A percentile compares a stretch with the other conserved stretches of the same genome.
Conservation (phyloP, 768 basidiomycete species). For the Paxillus involutus region DNA sequence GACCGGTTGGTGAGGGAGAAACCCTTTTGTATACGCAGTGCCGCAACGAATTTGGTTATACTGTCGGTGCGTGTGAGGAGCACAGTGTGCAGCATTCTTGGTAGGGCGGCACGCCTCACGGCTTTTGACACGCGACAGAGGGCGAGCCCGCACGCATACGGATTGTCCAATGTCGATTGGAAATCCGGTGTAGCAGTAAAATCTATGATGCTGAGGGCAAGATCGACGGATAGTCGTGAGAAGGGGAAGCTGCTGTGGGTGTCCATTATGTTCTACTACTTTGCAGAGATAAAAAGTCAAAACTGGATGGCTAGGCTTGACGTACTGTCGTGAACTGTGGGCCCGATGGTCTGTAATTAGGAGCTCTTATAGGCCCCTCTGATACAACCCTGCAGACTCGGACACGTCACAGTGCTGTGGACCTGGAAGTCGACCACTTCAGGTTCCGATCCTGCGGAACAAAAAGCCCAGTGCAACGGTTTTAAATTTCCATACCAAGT, state of each 20-base stretch:
- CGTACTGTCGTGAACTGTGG: no score
- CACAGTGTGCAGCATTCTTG: slow-evolving; percentile 39
- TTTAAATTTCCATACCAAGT: not conserved
- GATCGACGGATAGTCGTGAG: slow-evolving; percentile 33
- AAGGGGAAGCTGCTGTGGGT: slow-evolving; percentile 12
- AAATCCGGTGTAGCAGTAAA: slow-evolving; percentile 31
- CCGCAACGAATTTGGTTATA: slow-evolving; percentile 33
- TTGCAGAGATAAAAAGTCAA: no score
- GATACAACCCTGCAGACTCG: no score
- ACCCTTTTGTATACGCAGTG: slow-evolving; percentile 28
- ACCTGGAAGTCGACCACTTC: no score
- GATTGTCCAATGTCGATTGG: not conserved
- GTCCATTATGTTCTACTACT: no score
- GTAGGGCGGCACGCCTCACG: slow-evolving; percentile 37
- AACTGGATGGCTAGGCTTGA: no score
- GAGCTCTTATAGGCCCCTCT: no score
- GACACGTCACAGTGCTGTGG: no score
- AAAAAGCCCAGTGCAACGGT: no score
- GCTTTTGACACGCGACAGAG: slow-evolving; percentile 35
- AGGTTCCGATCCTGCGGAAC: no score
- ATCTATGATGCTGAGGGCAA: slow-evolving; percentile 34
- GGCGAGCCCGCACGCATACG: slow-evolving; percentile 26
- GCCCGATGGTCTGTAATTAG: no score
- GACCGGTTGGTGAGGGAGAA: slow-evolving; percentile 12
- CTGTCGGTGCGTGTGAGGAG: slow-evolving; percentile 28